These are phyloP conservation scores for Asterophora parasitica DNA, from an alignment of 768 basidiomycete species.

Conservation along the genomic window DNA sequence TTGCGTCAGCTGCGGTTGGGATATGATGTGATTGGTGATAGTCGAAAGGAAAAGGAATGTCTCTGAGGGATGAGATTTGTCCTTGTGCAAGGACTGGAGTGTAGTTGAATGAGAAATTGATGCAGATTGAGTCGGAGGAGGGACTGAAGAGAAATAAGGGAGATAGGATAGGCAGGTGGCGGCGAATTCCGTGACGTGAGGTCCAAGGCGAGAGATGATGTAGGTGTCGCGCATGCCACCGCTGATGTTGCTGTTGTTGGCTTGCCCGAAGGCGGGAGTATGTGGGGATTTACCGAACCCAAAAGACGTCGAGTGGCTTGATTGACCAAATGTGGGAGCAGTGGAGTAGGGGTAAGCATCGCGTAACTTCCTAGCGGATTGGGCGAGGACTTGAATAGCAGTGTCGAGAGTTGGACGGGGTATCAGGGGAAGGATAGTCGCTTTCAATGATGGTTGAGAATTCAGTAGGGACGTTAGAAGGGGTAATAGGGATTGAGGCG, in stretches of 20 bases:
- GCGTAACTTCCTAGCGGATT: slow-evolving; percentile 66
- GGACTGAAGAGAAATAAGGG: slow-evolving; percentile 73
- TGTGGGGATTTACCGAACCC: slow-evolving; percentile 27
- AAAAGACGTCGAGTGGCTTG: slow-evolving; percentile 21
- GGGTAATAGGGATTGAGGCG: slow-evolving; percentile 70
- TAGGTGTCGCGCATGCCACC: slow-evolving; percentile 79
- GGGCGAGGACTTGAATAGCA: slow-evolving; percentile 62
- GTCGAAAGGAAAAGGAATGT: slow-evolving; percentile 67
- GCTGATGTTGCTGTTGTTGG: slow-evolving; percentile 20
- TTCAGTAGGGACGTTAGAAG: slow-evolving; percentile 65
- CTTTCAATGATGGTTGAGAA: slow-evolving; percentile 66
- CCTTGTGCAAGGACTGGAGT: slow-evolving; percentile 51
- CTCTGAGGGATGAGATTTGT: slow-evolving; percentile 68
- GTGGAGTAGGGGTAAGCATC: slow-evolving; percentile 84
- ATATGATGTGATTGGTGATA: slow-evolving; percentile 61
- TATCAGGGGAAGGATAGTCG: slow-evolving; percentile 68
- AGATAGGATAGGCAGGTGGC: slow-evolving; percentile 77
- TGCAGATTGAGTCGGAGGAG: slow-evolving; percentile 21
- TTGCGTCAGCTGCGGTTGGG: slow-evolving; percentile 65
- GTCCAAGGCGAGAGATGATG: slow-evolving; percentile 67
- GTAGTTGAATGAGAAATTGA: slow-evolving; percentile 35
- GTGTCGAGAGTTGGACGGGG: slow-evolving; percentile 80
- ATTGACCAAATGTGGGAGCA: slow-evolving; percentile 28
- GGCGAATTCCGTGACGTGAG: slow-evolving; percentile 73
- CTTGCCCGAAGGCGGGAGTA: slow-evolving; percentile 21